phyloP scores from a whole-genome alignment of 768 basidiomycete species.

The Scleroderma citrinum region DNA sequence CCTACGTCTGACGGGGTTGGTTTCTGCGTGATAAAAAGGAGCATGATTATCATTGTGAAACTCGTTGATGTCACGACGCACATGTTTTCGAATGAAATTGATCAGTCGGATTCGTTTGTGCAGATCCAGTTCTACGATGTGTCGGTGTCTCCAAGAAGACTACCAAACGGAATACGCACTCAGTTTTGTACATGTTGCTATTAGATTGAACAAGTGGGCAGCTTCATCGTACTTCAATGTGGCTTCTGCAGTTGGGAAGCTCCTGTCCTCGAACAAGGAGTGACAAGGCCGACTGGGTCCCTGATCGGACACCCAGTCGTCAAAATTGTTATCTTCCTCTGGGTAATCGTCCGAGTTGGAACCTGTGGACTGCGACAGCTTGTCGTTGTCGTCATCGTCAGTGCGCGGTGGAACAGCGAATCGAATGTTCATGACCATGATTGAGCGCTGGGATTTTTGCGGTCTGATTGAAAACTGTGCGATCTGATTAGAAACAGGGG shows the following conservation, averaged over 20 bases:
- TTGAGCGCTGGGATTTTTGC: neutral
- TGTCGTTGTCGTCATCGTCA: conserved; percentile 9
- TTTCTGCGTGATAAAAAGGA: conserved; percentile 38
- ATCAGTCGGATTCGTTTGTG: conserved; percentile 76
- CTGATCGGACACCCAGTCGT: conserved; percentile 78
- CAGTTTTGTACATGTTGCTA: conserved; percentile 42
- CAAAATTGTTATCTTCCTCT: conserved; percentile 60
- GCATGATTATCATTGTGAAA: neutral
- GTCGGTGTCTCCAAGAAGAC: neutral
- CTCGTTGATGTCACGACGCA: conserved; percentile 25
- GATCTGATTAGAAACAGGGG: conserved; percentile 1
- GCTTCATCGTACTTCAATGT: conserved; percentile 56
- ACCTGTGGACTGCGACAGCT: conserved; percentile 10
- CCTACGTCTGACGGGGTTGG: conserved; percentile 39
- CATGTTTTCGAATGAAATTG: conserved; percentile 81
- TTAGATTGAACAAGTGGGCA: conserved; percentile 59
- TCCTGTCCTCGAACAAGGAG: conserved; percentile 71
- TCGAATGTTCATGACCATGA: conserved; percentile 25
- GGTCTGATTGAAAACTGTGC: no score
- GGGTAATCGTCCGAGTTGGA: conserved; percentile 21
- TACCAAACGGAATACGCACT: conserved; percentile 37
- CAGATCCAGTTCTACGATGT: conserved; percentile 59
- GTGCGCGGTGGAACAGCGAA: conserved; percentile 12
- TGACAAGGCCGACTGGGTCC: conserved; percentile 45
- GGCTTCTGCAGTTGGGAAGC: conserved; percentile 53